phyloP scores from a whole-genome alignment of 2,329 filamentous ascomycete species.

The Neonectria neomacrospora region DNA sequence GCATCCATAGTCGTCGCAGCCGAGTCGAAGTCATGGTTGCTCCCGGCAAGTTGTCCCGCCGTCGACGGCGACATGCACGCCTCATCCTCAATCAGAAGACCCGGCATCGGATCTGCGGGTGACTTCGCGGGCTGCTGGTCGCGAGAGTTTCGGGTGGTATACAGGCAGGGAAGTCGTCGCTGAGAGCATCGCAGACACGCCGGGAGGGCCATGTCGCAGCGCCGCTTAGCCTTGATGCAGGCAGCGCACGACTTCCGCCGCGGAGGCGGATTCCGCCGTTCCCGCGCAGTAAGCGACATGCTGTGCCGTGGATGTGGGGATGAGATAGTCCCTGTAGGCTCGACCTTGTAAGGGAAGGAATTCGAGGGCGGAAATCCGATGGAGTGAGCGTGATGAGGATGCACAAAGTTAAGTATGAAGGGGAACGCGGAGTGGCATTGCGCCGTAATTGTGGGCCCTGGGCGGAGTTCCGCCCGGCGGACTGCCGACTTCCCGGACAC shows the following conservation, averaged over 20 bases:
- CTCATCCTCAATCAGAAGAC: conserved; percentile 20
- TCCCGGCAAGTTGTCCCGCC: conserved; percentile 9
- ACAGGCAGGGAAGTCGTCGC: conserved; percentile 60
- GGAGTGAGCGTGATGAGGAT: not conserved
- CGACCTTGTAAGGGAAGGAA: not conserved
- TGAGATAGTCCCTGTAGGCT: not conserved
- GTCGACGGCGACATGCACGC: conserved; percentile 16
- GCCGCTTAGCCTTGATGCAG: conserved; percentile 67
- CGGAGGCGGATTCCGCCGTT: conserved; percentile 58
- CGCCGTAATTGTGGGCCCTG: conserved; percentile 34
- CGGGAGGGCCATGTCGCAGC: conserved; percentile 64
- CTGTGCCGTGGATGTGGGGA: not conserved
- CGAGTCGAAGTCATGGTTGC: conserved; percentile 32
- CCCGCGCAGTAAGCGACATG: conserved; percentile 48
- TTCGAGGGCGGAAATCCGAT: conserved; percentile 14
- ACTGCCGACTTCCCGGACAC: conserved; percentile 9
- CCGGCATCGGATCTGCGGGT: conserved; percentile 24
- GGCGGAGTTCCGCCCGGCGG: conserved; percentile 46
- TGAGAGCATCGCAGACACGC: conserved; percentile 63
- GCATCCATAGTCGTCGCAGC: conserved; percentile 32
- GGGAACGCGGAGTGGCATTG: conserved; percentile 12
- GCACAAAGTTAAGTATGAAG: conserved; percentile 3
- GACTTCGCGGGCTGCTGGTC: conserved; percentile 1
- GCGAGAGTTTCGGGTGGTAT: conserved; percentile 45
- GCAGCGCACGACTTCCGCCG: conserved; percentile 66